Evolutionary conservation across 768 basidiomycete species (phyloP), one percentile per base, ranked within the genome.

Genomic region (Phlebiopsis flavidoalba): DNA sequence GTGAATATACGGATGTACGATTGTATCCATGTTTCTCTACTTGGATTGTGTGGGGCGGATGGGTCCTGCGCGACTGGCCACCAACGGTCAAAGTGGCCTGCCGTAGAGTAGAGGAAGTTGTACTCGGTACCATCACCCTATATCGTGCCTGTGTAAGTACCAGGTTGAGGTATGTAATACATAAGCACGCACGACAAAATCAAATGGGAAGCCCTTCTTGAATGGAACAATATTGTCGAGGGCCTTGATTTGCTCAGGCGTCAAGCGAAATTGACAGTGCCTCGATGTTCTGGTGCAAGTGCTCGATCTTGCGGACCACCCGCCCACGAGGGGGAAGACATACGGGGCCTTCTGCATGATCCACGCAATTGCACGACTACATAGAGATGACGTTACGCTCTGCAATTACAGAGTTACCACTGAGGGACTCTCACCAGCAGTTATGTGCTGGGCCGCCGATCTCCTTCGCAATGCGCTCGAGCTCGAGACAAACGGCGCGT

Each of bases 301-400:
- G 78, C 62, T 80, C 80, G 36, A 81, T 69, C 63, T 81, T 84
- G 45, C 80, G 73, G n/a, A n/a, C n/a, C n/a, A n/a, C 0, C 79
- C 77, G 2, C 80, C 80, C 21, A 82, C 66, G 60, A 82, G 72
- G 0, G 80, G 80, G 69, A 82, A 82, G 0, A 80, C 78, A 52
- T 72, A 80, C 0, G 77, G 76, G 1, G 76, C 71, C 64, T 82
- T 84, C 35, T 81, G 78, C 69, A 83, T 69, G 14, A 83, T 68
- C 58, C 81, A 82, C 14, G 80, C 79, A 58, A 83, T 78, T 6
- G 80, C 79, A n/a, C n/a, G 5, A 81, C 79, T 76, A n/a, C n/a
- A n/a, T n/a, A n/a, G n/a, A n/a, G 43, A 6, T 21, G 15, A 33
- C 24, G 15, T 12, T 12, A 22, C 21, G 26, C 40, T 21, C 8